Percentiles rank a stretch among this genome's conserved stretches.
These are phyloP conservation scores for Zygosaccharomyces bailii DNA, from an alignment of 805 yeast species.

Conservation along the genomic window DNA sequence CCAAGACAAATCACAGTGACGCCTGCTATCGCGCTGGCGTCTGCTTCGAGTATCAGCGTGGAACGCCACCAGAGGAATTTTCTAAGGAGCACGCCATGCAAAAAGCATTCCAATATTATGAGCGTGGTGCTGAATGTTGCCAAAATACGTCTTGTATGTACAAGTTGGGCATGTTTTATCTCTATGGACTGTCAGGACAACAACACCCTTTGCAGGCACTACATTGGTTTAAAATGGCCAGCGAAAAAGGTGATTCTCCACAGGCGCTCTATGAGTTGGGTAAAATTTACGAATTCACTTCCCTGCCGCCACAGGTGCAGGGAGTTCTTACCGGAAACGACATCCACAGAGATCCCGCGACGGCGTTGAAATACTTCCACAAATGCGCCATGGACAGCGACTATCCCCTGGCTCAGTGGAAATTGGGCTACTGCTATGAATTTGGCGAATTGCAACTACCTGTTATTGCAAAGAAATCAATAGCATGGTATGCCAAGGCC, in stretches of 20 bases:
- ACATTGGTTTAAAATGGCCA: conserved; percentile 51
- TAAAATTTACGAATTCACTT: conserved; percentile 48
- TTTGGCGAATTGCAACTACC: conserved; percentile 56
- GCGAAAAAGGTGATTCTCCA: conserved; percentile 40
- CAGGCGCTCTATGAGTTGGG: conserved; percentile 61
- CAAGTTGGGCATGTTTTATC: conserved; percentile 62
- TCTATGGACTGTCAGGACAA: conserved; percentile 44
- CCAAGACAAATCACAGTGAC: conserved; percentile 52
- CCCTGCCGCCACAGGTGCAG: conserved; percentile 28
- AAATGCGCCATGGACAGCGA: conserved; percentile 56
- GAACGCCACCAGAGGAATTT: conserved; percentile 44
- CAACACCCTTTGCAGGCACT: conserved; percentile 44
- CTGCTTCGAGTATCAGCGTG: conserved; percentile 51
- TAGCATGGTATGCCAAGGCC: conserved; percentile 72
- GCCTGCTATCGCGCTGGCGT: conserved; percentile 70
- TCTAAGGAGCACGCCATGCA: conserved; percentile 36
- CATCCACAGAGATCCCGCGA: conserved; percentile 33
- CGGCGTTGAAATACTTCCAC: conserved; percentile 51
- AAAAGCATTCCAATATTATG: conserved; percentile 54
- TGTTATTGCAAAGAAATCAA: conserved; percentile 53
- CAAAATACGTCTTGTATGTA: conserved; percentile 63
- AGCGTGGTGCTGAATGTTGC: conserved; percentile 58
- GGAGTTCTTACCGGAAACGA: conserved; percentile 15
- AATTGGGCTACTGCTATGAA: conserved; percentile 69
- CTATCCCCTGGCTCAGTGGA: conserved; percentile 65